Evolutionary conservation across 192 early-diverging fungal species (phyloP).

Genomic region (Coemansia sp.): DNA sequence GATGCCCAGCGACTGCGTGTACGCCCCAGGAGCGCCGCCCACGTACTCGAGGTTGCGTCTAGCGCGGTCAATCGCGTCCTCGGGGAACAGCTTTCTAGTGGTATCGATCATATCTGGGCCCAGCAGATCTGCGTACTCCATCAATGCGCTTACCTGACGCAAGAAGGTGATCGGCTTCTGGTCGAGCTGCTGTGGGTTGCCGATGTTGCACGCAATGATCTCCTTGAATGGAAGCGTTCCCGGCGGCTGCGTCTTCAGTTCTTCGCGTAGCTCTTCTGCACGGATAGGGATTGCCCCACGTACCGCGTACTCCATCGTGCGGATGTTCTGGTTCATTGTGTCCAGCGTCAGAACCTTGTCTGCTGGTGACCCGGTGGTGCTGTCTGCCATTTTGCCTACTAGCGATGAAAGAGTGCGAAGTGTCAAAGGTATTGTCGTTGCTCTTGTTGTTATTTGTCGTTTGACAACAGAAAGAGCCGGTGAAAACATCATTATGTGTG

Average conservation of each 20-base stretch:
- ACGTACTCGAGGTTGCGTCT: slow-evolving; percentile 65
- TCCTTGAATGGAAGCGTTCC: slow-evolving; percentile 65
- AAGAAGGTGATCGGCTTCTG: slow-evolving; percentile 96
- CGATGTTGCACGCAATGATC: slow-evolving; percentile 84
- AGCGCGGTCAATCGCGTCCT: slow-evolving; percentile 86
- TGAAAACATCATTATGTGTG: background rate
- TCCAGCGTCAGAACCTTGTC: slow-evolving; percentile 70
- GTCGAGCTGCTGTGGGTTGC: slow-evolving; percentile 87
- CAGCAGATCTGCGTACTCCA: slow-evolving; percentile 85
- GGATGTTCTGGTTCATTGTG: slow-evolving; percentile 71
- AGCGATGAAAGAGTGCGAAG: slow-evolving; percentile 12
- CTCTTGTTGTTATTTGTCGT: slow-evolving; percentile 12
- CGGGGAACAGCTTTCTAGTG: slow-evolving; percentile 73
- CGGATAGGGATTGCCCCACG: slow-evolving; percentile 93
- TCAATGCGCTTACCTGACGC: slow-evolving; percentile 88
- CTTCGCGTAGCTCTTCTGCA: slow-evolving; percentile 75
- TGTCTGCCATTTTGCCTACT: slow-evolving; percentile 22
- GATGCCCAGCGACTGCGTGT: slow-evolving; percentile 94
- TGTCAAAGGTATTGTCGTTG: background rate
- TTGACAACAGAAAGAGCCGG: slow-evolving; percentile 19
- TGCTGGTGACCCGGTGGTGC: background rate
- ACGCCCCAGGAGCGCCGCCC: slow-evolving; percentile 81
- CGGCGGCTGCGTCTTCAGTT: slow-evolving; percentile 45
- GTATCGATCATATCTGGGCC: slow-evolving; percentile 59
- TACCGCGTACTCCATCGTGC: slow-evolving; percentile 89